Conservation (phyloP, 192 early-diverging fungal genomes). For the Umbelopsis sp. region DNA sequence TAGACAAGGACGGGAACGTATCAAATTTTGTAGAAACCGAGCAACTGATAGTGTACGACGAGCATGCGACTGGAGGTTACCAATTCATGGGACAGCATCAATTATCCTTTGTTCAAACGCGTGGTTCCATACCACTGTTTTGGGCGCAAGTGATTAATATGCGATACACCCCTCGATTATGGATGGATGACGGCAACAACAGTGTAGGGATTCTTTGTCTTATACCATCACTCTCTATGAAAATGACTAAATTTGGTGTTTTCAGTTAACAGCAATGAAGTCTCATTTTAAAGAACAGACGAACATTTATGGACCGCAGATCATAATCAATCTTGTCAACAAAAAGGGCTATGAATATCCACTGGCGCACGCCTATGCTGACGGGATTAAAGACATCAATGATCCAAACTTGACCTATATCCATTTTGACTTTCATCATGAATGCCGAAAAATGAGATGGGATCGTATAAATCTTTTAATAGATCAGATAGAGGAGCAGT, state of each 20-base stretch:
- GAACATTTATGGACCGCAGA: conserved; percentile 75
- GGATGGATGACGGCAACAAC: conserved; percentile 66
- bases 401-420: conserved; percentile 69
- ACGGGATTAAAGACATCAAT: conserved; percentile 61
- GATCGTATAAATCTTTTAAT: conserved; percentile 83
- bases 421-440: conserved; percentile 98
- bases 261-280: background rate
- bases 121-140: conserved; percentile 93
- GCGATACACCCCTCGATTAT: conserved; percentile 87
- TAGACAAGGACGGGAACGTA: conserved; percentile 90
- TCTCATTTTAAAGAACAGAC: conserved; percentile 77
- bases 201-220: conserved; percentile 53
- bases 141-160: conserved; percentile 95
- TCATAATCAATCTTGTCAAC: conserved; percentile 94
- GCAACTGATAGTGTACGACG: conserved; percentile 77
- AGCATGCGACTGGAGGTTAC: conserved; percentile 28
- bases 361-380: conserved; percentile 80
- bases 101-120: conserved; percentile 87
- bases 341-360: conserved; percentile 89
- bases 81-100: conserved; percentile 44
- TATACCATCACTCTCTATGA: background rate
- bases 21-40: conserved; percentile 99
- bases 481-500: conserved; percentile 73
- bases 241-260: too few species aligned
- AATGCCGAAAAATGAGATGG: conserved; percentile 97